A percentile compares a stretch with the other conserved stretches of the same genome.
phyloP scores from a whole-genome alignment of 495 filamentous ascomycete genomes.

The Ramalina intermedia region DNA sequence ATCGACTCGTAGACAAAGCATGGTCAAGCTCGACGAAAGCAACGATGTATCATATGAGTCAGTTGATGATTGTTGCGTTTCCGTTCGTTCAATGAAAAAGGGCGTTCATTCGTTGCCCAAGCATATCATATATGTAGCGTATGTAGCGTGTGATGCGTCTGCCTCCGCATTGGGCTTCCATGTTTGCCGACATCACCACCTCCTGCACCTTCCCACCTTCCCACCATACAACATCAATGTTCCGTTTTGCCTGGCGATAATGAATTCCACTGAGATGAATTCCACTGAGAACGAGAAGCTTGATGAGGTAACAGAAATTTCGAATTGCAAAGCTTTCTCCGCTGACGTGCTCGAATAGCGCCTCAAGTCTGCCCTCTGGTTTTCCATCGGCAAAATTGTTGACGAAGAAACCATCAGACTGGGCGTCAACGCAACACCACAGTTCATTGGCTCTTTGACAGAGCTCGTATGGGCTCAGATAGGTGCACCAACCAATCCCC shows the following conservation, averaged over 20 bases:
- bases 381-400: slow-evolving; percentile 73
- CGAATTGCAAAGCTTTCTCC: background rate
- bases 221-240: too few species aligned
- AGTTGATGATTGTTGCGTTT: too few species aligned
- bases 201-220: too few species aligned
- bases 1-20: too few species aligned
- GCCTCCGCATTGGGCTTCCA: too few species aligned
- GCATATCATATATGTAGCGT: too few species aligned
- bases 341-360: slow-evolving; percentile 33
- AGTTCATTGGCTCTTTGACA: slow-evolving; percentile 85
- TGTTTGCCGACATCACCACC: too few species aligned
- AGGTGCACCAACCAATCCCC: slow-evolving; percentile 31
- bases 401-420: slow-evolving; percentile 68
- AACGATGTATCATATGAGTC: too few species aligned
- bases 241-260: background rate
- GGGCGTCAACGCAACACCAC: slow-evolving; percentile 77
- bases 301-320: slow-evolving; percentile 22
- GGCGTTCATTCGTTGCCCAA: too few species aligned
- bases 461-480: slow-evolving; percentile 89
- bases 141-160: too few species aligned
- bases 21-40: too few species aligned
- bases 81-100: too few species aligned
- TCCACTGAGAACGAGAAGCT: slow-evolving; percentile 25
- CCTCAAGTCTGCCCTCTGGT: slow-evolving; percentile 91
- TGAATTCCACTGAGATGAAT: slow-evolving; percentile 30